Conservation (phyloP, 192 early-diverging fungal genomes). For the Thamnidium elegans region DNA sequence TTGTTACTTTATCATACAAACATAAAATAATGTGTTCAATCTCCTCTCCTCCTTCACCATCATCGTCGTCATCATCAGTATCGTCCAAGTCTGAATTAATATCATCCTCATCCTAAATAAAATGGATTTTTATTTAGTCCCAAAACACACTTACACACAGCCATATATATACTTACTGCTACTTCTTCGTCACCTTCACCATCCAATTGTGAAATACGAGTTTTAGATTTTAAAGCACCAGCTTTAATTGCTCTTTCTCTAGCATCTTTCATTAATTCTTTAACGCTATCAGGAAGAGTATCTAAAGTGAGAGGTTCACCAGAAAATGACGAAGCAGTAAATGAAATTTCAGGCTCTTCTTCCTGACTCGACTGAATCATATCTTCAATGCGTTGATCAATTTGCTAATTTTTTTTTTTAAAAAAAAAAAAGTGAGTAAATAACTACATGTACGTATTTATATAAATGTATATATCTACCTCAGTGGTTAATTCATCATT, state of each 20-base stretch:
- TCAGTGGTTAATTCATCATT: slow-evolving; percentile 35
- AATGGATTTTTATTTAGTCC: too few species aligned
- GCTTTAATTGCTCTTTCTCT: slow-evolving; percentile 27
- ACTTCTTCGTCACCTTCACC: slow-evolving; percentile 37
- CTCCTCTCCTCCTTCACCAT: slow-evolving; percentile 58
- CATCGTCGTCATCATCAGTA: slow-evolving; percentile 58
- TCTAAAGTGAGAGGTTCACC: slow-evolving; percentile 24
- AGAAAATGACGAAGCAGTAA: slow-evolving; percentile 36
- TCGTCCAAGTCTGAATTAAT: slow-evolving; percentile 76
- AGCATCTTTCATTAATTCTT: slow-evolving; percentile 29
- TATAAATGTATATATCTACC: slow-evolving; percentile 18
- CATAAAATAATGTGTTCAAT: slow-evolving; percentile 73
- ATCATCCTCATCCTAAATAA: slow-evolving; percentile 46
- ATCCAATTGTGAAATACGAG: slow-evolving; percentile 35
- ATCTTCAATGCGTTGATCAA: slow-evolving; percentile 54
- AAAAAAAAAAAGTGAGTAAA: too few species aligned
- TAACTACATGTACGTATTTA: too few species aligned
- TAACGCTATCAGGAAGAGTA: slow-evolving; percentile 25
- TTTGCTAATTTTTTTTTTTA: not conserved
- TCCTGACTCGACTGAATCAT: slow-evolving; percentile 30
- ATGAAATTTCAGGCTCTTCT: slow-evolving; percentile 42
- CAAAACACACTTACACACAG: too few species aligned
- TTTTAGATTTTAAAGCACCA: slow-evolving; percentile 20
- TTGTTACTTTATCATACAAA: slow-evolving; percentile 78
- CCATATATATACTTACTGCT: not conserved